Evolutionary conservation across 2,329 filamentous ascomycete species (phyloP).

Genomic region (Clarireedia homoeocarpa): DNA sequence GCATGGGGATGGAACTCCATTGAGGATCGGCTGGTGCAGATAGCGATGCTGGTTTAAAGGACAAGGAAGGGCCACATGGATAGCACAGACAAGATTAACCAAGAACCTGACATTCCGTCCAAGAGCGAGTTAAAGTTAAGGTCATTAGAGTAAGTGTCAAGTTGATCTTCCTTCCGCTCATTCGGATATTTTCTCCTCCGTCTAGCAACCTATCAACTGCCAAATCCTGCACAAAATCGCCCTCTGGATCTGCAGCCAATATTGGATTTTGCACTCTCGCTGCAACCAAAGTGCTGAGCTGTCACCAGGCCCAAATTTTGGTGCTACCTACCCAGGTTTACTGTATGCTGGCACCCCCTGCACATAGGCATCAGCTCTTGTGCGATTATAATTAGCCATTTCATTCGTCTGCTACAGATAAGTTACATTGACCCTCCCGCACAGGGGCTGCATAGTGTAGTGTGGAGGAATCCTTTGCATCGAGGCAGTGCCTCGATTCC

Average conservation of each 20-base stretch:
- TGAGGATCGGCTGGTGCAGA: slow-evolving; percentile 1
- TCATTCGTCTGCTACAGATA: neutral
- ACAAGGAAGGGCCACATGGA: neutral
- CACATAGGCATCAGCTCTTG: slow-evolving; percentile 3
- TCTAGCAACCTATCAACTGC: too few relatives aligned
- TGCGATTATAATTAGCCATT: slow-evolving; percentile 4
- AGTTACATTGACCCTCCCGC: slow-evolving; percentile 3
- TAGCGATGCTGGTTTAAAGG: slow-evolving; percentile 3
- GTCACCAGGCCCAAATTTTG: slow-evolving; percentile 1
- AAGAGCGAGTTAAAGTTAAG: neutral
- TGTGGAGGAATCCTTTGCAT: slow-evolving; percentile 5
- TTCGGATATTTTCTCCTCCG: neutral
- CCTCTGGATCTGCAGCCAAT: too few relatives aligned
- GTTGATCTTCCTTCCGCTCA: neutral
- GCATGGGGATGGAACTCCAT: slow-evolving; percentile 4
- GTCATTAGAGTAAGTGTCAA: neutral
- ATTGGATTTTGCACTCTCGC: too few relatives aligned
- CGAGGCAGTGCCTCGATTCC: neutral
- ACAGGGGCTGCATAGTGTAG: slow-evolving; percentile 5
- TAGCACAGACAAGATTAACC: slow-evolving; percentile 6
- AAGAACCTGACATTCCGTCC: neutral
- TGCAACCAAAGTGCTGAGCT: too few relatives aligned
- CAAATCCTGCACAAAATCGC: too few relatives aligned
- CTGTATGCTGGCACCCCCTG: neutral
- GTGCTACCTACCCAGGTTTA: neutral